Evolutionary conservation across 2,329 filamentous ascomycete species (phyloP), one percentile per base, ranked within the genome.

Genomic region (Calonectria leucothoes): DNA sequence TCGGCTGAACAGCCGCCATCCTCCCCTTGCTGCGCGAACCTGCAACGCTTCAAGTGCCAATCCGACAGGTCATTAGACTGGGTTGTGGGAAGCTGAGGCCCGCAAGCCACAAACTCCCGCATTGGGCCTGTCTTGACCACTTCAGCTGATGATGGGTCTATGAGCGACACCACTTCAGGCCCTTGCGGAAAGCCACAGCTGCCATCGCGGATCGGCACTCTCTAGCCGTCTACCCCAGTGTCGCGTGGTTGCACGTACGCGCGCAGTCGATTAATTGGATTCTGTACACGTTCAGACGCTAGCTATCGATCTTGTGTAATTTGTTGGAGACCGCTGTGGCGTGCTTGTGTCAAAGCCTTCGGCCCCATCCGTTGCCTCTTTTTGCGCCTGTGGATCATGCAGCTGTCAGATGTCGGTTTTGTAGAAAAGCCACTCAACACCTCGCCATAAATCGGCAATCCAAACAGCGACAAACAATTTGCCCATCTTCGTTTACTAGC

Each of bases 91-190:
- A 72, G 70, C 70, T 71, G 63, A 71, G 42, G 49, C 48, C 49
- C 35, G 35, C 69, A 65, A 68, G 61, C 69, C 63, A 66, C 69
- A 59, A 57, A 25, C 15, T 25, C 37, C 35, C 59, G 61, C 49
- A 27, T 57, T 65, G 69, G 69, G 35, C 37, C 65, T 65, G n/a
- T 51, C 33, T 69, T 20, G 51, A 39, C 23, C 57, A 67, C 33
- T 37, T 72, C 70, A 72, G 70, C 70, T 72, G 59, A 27, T n/a
- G 59, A 72, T 69, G 70, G 70, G 66, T 69, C 70, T 25, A 45
- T 45, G 55, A 39, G 45, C 61, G 51, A 61, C 49, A 45, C 51
- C 52, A 49, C 35, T 63, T 71, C 64, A 37, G 35, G 55, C 45
- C 52, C 64, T 45, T 64, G 65, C 55, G 64, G 70, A 45, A 57